Evolutionary conservation across 352 stramenopile species (phyloP), one percentile per base, ranked within the genome.

Genomic region (Albugo candida): DNA sequence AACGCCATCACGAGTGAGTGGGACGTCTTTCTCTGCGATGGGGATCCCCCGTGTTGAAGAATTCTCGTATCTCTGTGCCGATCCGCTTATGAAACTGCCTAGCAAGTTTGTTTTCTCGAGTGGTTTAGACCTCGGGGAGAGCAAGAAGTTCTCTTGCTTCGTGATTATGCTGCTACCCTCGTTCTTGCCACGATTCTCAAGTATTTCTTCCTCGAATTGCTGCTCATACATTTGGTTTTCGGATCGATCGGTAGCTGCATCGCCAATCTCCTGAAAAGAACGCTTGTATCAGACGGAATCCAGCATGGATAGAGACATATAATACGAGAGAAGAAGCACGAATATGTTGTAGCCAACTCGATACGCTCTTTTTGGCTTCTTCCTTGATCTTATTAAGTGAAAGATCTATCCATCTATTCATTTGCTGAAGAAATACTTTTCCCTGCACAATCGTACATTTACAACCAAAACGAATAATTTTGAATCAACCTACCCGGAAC

Each of bases 371-470:
- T 48, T 77, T 86, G 1, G 74, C 70, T 46, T 83, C 64, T 49
- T 83, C 69, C 45, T 81, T 83, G 38, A 86, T 80, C 6, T 67
- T 78, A 36, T 65, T 59, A 62, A 83, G 71, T 1, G 74, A 69
- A 12, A 66, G 60, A 39, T 79, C 65, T 61, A 83, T 83, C 74
- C 74, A 86, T 45, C 80, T 70, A 50, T 78, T 82, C 63, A 83
- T 82, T 19, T 70, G 67, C 49, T 81, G 67, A 8, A 70, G 70
- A 51, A 86, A 83, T 34, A 81, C 47, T 56, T 77, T 69, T n/a
- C 74, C 70, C 74, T 83, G 52, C 2, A 34, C 13, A 27, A 41
- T 31, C 2, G 5, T 19, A 3, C 3, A 34, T 21, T 39, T 20
- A 5, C 45, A 40, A 10, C 2, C 16, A 38, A 17, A 27, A 13